A percentile compares a stretch with the other conserved stretches of the same genome.
phyloP scores from a whole-genome alignment of 2,329 filamentous ascomycete genomes.

The Furcasterigmium furcatum region DNA sequence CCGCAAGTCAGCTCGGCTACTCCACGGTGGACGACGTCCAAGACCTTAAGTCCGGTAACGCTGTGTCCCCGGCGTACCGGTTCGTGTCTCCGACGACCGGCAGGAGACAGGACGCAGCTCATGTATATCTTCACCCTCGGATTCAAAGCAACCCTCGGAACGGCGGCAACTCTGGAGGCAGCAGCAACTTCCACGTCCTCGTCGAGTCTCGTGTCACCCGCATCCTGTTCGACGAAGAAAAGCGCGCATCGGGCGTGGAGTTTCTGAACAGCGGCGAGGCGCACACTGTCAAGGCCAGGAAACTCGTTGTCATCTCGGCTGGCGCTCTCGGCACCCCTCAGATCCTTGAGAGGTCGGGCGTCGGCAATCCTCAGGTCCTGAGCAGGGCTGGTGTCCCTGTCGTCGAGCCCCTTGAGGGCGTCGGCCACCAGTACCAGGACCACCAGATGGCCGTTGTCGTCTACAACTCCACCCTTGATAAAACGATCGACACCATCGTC shows the following conservation, averaged over 20 bases:
- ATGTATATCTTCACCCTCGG: conserved; percentile 50
- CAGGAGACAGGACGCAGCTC: conserved; percentile 55
- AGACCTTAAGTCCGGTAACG: conserved; percentile 37
- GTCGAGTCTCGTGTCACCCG: conserved; percentile 43
- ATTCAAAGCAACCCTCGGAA: too few relatives aligned
- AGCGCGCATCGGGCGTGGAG: conserved; percentile 54
- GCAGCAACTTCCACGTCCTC: conserved; percentile 53
- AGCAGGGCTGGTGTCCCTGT: conserved; percentile 41
- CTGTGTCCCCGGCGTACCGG: conserved; percentile 32
- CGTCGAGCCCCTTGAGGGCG: conserved; percentile 43
- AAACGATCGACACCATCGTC: conserved; percentile 47
- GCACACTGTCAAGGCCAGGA: conserved; percentile 41
- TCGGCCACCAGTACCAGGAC: conserved; percentile 53
- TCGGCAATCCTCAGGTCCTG: conserved; percentile 50
- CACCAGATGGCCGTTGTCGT: conserved; percentile 49
- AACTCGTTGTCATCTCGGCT: conserved; percentile 45
- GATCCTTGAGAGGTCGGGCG: conserved; percentile 60
- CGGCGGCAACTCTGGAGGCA: conserved; percentile 46
- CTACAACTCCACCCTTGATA: conserved; percentile 33
- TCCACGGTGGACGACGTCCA: conserved; percentile 51
- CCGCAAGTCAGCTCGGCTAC: conserved; percentile 44
- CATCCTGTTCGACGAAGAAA: conserved; percentile 50
- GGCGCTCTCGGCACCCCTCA: conserved; percentile 51
- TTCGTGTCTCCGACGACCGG: too few relatives aligned
- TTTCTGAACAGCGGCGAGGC: conserved; percentile 33